Evolutionary conservation across 208 protist species (phyloP).

Genomic region (Novymonas esmeraldas): DNA sequence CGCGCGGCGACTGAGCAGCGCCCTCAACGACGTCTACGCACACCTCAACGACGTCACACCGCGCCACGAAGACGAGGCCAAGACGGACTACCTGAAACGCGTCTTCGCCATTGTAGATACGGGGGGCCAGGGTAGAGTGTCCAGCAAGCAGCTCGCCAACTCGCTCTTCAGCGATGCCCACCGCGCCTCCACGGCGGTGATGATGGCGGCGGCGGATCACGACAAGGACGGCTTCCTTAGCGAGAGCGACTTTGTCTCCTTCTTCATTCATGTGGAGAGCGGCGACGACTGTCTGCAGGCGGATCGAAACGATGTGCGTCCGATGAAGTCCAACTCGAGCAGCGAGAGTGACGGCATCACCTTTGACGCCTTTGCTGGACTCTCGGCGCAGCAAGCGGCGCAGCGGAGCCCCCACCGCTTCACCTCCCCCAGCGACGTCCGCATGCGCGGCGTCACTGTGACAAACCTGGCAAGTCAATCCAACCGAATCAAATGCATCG

Average conservation of each 20-base stretch:
- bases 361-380: neutral
- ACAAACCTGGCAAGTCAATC: conserved; percentile 38
- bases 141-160: neutral
- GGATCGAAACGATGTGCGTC: conserved; percentile 23
- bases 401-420: neutral
- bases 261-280: conserved; percentile 32
- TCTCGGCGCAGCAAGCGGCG: conserved; percentile 2
- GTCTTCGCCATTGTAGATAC: conserved; percentile 22
- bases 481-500: conserved; percentile 61
- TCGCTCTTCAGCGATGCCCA: conserved; percentile 12
- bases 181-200: conserved; percentile 15
- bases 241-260: conserved; percentile 44
- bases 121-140: conserved; percentile 3
- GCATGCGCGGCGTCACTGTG: conserved; percentile 41
- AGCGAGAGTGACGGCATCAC: conserved; percentile 2
- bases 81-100: conserved; percentile 26
- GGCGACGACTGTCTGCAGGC: conserved; percentile 29
- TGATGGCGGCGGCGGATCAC: conserved; percentile 31
- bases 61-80: conserved; percentile 2
- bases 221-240: conserved; percentile 40
- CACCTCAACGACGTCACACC: conserved; percentile 26
- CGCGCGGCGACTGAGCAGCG: conserved; percentile 35
- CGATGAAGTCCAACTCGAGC: neutral
- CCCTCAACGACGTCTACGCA: conserved; percentile 41
- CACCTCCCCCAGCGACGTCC: neutral